A percentile compares a stretch with the other conserved stretches of the same genome.
Conservation (phyloP, 83 land plant species). For the Picea abies region DNA sequence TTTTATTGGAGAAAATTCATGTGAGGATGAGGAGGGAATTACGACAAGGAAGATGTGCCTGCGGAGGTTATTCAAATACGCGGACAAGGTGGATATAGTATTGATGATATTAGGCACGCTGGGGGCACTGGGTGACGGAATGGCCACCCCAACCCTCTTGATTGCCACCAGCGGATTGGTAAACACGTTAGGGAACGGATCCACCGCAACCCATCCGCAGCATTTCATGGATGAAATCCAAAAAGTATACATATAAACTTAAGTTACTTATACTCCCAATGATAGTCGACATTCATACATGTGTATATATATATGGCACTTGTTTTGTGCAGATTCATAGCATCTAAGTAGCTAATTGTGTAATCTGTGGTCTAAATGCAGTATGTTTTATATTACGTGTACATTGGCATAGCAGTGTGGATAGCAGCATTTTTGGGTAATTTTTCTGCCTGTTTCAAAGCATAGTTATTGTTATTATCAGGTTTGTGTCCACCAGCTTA, state of each 20-base stretch:
- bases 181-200: constrained; percentile 53
- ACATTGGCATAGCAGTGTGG: constrained; percentile 56
- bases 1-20: no score
- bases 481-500: no score
- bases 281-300: no score
- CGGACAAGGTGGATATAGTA: constrained; percentile 52
- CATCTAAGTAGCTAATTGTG: background rate
- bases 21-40: background rate
- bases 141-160: constrained; percentile 47
- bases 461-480: no score
- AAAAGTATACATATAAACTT: constrained; percentile 27
- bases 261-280: background rate
- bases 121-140: constrained; percentile 77
- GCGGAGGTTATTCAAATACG: constrained; percentile 43
- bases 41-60: background rate
- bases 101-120: constrained; percentile 67
- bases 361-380: constrained; percentile 10
- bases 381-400: constrained; percentile 55
- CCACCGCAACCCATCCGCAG: constrained; percentile 3
- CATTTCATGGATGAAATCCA: constrained; percentile 48
- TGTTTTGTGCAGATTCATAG: no score
- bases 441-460: background rate
- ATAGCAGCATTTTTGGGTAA: constrained; percentile 67
- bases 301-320: background rate
- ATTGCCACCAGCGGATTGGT: constrained; percentile 48